Base-by-base conservation (phyloP, 805 yeast species). In the Pichia paraexigua region DNA sequence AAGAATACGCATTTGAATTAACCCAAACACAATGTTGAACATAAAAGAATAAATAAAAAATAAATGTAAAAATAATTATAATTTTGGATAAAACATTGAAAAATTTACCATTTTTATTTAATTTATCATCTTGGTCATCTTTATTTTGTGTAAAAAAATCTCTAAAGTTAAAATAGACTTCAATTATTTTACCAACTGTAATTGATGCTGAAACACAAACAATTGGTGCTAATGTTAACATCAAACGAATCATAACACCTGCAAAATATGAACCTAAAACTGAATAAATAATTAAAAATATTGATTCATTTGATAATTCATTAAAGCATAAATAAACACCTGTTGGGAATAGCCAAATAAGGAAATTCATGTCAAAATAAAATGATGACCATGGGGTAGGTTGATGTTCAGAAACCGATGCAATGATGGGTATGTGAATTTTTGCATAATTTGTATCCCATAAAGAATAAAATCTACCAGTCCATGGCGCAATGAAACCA, bases 311-410 rank as follows among this genome's bases (percentile, higher is more conserved):
- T 50, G 82, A 78, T 64, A 94, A 75, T 54, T 94, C 97, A 68
- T 87, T 87, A 79, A 94, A 87, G 60, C 92, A 77, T 58, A 94
- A 70, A 72, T 87, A 94, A 47, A 95, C 85, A 57, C 99, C 99
- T 7, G 91, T 97, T 49, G 99, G 99, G 87, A 94, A 94, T 60
- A 94, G 76, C 99, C 99, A 95, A 62, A 92, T 87, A 70, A 94
- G 76, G 76, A 92, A 80, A 62, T 83, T 87, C 48, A 94, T 84
- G 68, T 94, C 99, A 66, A 92, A 88, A 79, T 89, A 94, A 69
- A 94, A 95, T 13, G 97, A 82, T 12, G 98, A 96, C 99, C 99
- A 94, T 5, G 99, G 96, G n/a, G 98, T 92, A 53, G 99, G 99
- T 76, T 94, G 99, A 75, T 94, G 99, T 73, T 94, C 99, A 15